These are phyloP conservation scores for Eucalyptus victrix DNA, from an alignment of 345 rosid species.

Conservation along the genomic window DNA sequence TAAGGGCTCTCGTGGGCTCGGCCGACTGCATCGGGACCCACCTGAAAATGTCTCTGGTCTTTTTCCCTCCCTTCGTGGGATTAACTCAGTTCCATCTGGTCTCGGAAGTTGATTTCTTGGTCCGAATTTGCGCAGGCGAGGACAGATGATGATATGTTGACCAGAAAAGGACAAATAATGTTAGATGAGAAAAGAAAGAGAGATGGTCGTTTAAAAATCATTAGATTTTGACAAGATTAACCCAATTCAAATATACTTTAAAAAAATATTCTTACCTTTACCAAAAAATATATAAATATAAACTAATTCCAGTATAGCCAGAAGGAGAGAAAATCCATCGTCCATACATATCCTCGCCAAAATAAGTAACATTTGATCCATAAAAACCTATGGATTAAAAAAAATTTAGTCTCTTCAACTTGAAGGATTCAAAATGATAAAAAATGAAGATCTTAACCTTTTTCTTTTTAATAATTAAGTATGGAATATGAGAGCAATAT, in stretches of 20 bases:
- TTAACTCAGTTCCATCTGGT: background rate
- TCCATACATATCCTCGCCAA: background rate
- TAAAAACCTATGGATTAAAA: background rate
- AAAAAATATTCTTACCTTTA: no score
- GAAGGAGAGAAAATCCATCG: background rate
- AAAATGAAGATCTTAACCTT: background rate
- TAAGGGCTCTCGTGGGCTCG: background rate
- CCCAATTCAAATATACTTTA: background rate
- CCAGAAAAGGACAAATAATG: background rate
- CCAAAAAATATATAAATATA: no score
- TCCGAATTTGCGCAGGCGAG: background rate
- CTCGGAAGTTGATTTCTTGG: background rate
- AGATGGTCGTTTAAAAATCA: background rate
- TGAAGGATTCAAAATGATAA: background rate
- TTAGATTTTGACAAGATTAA: background rate
- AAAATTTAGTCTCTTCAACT: background rate
- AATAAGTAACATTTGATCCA: background rate
- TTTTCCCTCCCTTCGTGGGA: background rate
- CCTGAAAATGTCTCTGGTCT: background rate
- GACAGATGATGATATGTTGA: background rate
- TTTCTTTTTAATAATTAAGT: background rate
- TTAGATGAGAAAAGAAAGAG: background rate
- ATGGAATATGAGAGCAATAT: no score
- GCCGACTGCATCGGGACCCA: background rate
- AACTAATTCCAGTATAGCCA: background rate